phyloP scores from a whole-genome alignment of 2,329 filamentous ascomycete genomes.

The Arthrobotrys pseudoclavata region DNA sequence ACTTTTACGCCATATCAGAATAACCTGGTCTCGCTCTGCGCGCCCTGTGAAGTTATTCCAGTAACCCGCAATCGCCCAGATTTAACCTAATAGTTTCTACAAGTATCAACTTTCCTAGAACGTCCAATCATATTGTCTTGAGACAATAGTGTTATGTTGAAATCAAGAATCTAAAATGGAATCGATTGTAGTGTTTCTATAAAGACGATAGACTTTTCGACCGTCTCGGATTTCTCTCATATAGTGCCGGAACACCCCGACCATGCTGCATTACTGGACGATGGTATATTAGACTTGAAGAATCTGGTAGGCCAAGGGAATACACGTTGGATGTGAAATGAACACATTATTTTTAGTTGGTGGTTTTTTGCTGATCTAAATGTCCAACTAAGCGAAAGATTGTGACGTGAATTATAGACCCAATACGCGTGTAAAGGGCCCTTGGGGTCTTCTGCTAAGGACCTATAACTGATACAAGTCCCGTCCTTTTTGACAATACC shows the following conservation, averaged over 20 bases:
- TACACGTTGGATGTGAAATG: not conserved
- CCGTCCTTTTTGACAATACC: not conserved
- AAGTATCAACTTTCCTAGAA: not conserved
- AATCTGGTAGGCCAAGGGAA: not conserved
- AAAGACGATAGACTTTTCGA: not conserved
- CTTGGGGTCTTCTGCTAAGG: not conserved
- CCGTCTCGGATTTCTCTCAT: not conserved
- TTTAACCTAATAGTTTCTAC: not conserved
- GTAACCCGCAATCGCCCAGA: not conserved
- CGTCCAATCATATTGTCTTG: not conserved
- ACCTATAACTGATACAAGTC: not conserved
- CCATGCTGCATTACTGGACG: not conserved
- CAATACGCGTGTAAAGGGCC: not conserved
- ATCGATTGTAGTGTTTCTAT: not conserved
- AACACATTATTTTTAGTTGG: not conserved
- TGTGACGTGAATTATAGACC: not conserved
- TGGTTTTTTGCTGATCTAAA: not conserved
- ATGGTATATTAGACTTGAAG: not conserved
- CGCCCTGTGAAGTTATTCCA: not conserved
- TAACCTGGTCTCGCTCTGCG: not conserved
- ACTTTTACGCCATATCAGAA: not conserved
- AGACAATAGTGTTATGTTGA: not conserved
- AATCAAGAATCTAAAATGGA: not conserved
- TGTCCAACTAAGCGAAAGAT: conserved; percentile 6
- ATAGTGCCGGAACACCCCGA: not conserved